These are phyloP conservation scores for Cerioporus squamosus DNA, from an alignment of 1,284 basidiomycete species.

Conservation along the genomic window DNA sequence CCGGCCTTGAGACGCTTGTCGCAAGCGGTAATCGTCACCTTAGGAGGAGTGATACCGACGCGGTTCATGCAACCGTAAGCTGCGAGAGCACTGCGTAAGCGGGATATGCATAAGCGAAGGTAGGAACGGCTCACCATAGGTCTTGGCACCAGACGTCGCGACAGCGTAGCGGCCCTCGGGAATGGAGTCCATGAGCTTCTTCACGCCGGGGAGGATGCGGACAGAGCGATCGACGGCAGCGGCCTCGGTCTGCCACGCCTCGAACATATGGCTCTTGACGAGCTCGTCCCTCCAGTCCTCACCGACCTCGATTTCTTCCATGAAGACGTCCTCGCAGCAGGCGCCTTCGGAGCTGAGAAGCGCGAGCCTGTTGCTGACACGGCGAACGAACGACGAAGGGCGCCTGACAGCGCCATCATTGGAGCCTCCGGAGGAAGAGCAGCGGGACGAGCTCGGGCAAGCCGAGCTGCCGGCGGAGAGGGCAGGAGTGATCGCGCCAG, in stretches of 20 bases:
- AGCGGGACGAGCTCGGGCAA: background rate
- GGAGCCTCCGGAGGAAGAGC: constrained; percentile 39
- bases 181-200: constrained; percentile 68
- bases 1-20: constrained; percentile 70
- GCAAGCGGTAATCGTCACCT: constrained; percentile 79
- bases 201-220: constrained; percentile 76
- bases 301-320: constrained; percentile 33
- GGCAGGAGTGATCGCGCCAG: constrained; percentile 25
- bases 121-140: constrained; percentile 53
- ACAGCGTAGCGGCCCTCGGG: constrained; percentile 74
- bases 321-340: constrained; percentile 41
- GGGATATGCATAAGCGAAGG: constrained; percentile 3
- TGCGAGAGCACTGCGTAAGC: constrained; percentile 29
- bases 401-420: constrained; percentile 33
- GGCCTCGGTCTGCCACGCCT: constrained; percentile 65
- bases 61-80: constrained; percentile 74
- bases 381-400: constrained; percentile 48
- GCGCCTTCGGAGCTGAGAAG: constrained; percentile 44
- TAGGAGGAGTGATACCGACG: constrained; percentile 73
- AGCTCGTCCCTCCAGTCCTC: constrained; percentile 29
- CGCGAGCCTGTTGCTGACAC: constrained; percentile 50
- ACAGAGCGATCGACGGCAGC: constrained; percentile 68
- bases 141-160: constrained; percentile 78
- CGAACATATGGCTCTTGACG: constrained; percentile 38
- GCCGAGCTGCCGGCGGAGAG: background rate